Evolutionary conservation across 331 rosid genomes (phyloP).

Genomic region (Acacia concinna): DNA sequence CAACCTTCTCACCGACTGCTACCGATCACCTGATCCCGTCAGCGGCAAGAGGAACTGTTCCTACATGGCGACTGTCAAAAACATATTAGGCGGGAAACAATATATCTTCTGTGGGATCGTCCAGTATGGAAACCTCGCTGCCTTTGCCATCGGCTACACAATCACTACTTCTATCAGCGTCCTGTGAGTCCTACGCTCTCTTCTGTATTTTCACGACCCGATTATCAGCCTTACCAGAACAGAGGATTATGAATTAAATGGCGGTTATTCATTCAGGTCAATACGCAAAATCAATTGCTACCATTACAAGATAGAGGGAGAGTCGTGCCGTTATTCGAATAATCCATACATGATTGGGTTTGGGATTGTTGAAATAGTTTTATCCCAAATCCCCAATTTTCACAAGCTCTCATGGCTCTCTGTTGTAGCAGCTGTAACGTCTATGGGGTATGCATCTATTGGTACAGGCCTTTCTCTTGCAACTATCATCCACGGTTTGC

Average conservation of each 20-base stretch:
- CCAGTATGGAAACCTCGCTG: slow-evolving; percentile 32
- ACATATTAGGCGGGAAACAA: slow-evolving; percentile 34
- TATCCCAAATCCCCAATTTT: slow-evolving; percentile 65
- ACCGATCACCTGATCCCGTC: slow-evolving; percentile 44
- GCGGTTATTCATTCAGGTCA: slow-evolving; percentile 34
- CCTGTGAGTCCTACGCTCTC: slow-evolving; percentile 16
- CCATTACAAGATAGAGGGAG: slow-evolving; percentile 27
- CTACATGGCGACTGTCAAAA: slow-evolving; percentile 60
- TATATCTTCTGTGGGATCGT: slow-evolving; percentile 16
- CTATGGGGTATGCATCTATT: slow-evolving; percentile 55
- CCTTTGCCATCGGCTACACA: slow-evolving; percentile 31
- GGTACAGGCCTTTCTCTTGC: slow-evolving; percentile 55
- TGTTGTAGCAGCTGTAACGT: slow-evolving; percentile 50
- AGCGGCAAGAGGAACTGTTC: slow-evolving; percentile 52
- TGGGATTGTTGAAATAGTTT: slow-evolving; percentile 45
- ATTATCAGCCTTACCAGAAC: no score
- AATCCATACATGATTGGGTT: slow-evolving; percentile 57
- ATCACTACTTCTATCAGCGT: slow-evolving; percentile 37
- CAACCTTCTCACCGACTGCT: slow-evolving; percentile 61
- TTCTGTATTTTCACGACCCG: not conserved
- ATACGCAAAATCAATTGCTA: slow-evolving; percentile 50
- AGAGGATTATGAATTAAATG: not conserved
- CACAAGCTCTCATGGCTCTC: slow-evolving; percentile 57
- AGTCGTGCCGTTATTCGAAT: slow-evolving; percentile 42
- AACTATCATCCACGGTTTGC: slow-evolving; percentile 38